Evolutionary conservation across 1,284 basidiomycete species (phyloP).

Genomic region (Thecaphora thlaspeos): DNA sequence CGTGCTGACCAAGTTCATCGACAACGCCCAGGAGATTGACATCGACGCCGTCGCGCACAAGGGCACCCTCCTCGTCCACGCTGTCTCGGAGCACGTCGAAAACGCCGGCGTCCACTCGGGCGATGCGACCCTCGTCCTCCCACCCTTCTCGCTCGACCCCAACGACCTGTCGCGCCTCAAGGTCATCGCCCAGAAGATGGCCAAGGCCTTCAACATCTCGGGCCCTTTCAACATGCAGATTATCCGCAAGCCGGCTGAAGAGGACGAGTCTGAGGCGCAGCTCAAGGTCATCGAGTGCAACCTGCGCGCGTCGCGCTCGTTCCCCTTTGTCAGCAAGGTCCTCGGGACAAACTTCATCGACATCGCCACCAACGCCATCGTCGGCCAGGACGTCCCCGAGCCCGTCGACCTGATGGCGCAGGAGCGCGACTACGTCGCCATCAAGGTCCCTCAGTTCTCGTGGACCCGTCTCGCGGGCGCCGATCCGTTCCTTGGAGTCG

Average conservation of each 20-base stretch:
- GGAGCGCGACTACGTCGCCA: slow-evolving; percentile 86
- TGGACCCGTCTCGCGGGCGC: slow-evolving; percentile 92
- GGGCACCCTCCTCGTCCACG: slow-evolving; percentile 90
- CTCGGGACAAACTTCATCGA: slow-evolving; percentile 96
- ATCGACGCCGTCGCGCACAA: slow-evolving; percentile 95
- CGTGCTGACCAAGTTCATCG: slow-evolving; percentile 98
- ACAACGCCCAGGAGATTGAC: slow-evolving; percentile 95
- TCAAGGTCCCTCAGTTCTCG: slow-evolving; percentile 98
- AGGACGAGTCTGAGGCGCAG: slow-evolving; percentile 65
- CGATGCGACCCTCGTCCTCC: slow-evolving; percentile 94
- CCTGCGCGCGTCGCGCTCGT: slow-evolving; percentile 91
- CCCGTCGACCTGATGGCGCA: slow-evolving; percentile 91
- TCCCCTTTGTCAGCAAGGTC: slow-evolving; percentile 99
- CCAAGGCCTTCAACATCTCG: slow-evolving; percentile 88
- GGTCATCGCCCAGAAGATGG: slow-evolving; percentile 89
- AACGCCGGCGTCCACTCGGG: slow-evolving; percentile 99
- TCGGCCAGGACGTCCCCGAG: slow-evolving; percentile 82
- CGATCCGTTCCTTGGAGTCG: slow-evolving; percentile 93
- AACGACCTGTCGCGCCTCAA: slow-evolving; percentile 85
- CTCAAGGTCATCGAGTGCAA: slow-evolving; percentile 99
- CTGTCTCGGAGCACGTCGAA: slow-evolving; percentile 97
- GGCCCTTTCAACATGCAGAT: slow-evolving; percentile 99
- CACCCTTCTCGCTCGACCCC: slow-evolving; percentile 79
- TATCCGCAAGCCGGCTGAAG: slow-evolving; percentile 75
- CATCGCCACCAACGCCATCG: slow-evolving; percentile 87